Evolutionary conservation across 306 rosid genomes (phyloP).

Genomic region (Trichosanthes truncata): DNA sequence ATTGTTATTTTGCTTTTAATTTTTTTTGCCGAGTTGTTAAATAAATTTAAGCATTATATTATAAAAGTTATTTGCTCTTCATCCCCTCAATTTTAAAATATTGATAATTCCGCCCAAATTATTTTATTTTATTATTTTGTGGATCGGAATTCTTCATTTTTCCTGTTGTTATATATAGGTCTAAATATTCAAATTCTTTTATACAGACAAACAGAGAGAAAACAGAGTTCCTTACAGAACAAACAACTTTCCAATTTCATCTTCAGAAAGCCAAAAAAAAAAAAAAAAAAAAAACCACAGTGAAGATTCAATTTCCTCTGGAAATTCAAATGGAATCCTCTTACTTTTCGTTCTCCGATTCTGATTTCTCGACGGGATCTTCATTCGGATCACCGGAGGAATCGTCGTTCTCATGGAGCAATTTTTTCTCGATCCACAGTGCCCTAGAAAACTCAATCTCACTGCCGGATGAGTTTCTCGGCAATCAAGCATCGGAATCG

Average conservation of each 20-base stretch:
- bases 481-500: neutral
- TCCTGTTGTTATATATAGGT: neutral
- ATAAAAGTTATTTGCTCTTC: neutral
- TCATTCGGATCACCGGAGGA: neutral
- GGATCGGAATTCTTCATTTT: neutral
- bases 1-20: neutral
- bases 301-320: neutral
- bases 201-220: neutral
- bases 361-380: conserved; percentile 1
- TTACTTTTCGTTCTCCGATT: conserved; percentile 2
- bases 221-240: neutral
- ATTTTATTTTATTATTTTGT: neutral
- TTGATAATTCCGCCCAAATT: neutral
- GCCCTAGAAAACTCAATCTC: neutral
- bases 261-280: neutral
- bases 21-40: neutral
- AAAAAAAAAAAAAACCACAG: neutral
- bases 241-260: neutral
- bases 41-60: neutral
- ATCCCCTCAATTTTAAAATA: neutral
- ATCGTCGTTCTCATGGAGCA: conserved; percentile 3
- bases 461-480: neutral
- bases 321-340: neutral
- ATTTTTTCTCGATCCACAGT: neutral
- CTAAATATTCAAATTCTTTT: neutral